Evolutionary conservation across 1,284 basidiomycete genomes (phyloP), one percentile per base, ranked within the genome.

Genomic region (Fomes fomentarius): DNA sequence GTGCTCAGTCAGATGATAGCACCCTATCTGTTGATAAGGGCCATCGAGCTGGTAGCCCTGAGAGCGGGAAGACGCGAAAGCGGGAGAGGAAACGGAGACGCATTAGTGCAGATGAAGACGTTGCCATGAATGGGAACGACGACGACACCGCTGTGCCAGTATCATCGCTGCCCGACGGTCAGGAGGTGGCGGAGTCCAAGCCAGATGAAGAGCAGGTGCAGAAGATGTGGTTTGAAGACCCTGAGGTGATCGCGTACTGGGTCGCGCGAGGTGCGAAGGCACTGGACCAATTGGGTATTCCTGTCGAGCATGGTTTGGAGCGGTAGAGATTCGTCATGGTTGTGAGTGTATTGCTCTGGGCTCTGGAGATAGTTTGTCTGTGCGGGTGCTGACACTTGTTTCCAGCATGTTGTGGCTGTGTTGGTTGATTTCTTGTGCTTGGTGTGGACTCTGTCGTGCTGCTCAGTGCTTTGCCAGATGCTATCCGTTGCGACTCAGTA

Each of bases 151-250:
- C 33, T 8, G 40, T 35, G 10, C 33, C 28, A 3, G 41, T 25
- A 2, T 48, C 41, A 12, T 22, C 50, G 7, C n/a, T 37, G 25
- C 48, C 26, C 15, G 19, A 15, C 2, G 15, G 26, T 11, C 21
- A 37, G 30, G 30, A 33, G 9, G 31, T 21, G 14, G 22, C 47
- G 9, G 42, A 46, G 22, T 10, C 21, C 12, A 44, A 47, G 43
- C 11, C 11, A 5, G 35, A 24, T 22, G 52, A 39, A 11, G 38
- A 46, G 25, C 15, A 37, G 19, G 38, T 43, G 19, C 50, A 54
- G 47, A 47, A 49, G 46, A 72, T 83, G 66, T 90, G 87, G 87
- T 89, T 84, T 57, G 78, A 83, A 41, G 69, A 84, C 45, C 47
- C 67, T 10, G 63, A 55, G 17, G 73, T 74, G 8, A 50, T 82